phyloP scores from a whole-genome alignment of 1,284 basidiomycete species.

The Cutaneotrichosporon sp. region DNA sequence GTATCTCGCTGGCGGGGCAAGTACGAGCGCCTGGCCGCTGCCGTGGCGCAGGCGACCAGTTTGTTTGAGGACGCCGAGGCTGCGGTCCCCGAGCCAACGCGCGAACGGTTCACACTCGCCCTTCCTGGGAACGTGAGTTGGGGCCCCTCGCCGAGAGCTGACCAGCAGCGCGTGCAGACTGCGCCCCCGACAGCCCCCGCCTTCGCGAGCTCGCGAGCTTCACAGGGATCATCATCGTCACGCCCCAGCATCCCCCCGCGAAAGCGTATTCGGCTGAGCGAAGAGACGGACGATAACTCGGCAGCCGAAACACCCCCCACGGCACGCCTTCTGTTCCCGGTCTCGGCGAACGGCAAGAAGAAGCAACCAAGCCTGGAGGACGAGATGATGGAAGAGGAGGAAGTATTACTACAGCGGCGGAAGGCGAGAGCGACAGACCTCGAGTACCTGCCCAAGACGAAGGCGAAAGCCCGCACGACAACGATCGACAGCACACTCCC shows the following conservation, averaged over 20 bases:
- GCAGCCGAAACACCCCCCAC: neutral
- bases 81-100: neutral
- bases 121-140: neutral
- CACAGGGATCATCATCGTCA: neutral
- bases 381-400: neutral
- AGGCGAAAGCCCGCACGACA: neutral
- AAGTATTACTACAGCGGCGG: neutral
- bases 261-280: slow-evolving; percentile 5
- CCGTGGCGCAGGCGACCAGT: neutral
- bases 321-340: neutral
- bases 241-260: neutral
- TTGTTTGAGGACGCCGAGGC: slow-evolving; percentile 1
- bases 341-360: neutral
- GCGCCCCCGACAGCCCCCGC: neutral
- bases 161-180: neutral
- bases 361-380: neutral
- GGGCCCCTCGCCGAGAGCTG: too few species aligned
- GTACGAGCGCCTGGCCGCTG: slow-evolving; percentile 8
- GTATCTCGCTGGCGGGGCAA: slow-evolving; percentile 10
- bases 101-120: neutral
- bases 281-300: slow-evolving; percentile 1
- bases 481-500: neutral
- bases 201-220: neutral
- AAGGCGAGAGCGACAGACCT: too few species aligned
- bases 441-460: neutral